Percentiles rank a stretch among this genome's conserved stretches.
phyloP scores from a whole-genome alignment of 768 basidiomycete species.

The Boletus edulis region DNA sequence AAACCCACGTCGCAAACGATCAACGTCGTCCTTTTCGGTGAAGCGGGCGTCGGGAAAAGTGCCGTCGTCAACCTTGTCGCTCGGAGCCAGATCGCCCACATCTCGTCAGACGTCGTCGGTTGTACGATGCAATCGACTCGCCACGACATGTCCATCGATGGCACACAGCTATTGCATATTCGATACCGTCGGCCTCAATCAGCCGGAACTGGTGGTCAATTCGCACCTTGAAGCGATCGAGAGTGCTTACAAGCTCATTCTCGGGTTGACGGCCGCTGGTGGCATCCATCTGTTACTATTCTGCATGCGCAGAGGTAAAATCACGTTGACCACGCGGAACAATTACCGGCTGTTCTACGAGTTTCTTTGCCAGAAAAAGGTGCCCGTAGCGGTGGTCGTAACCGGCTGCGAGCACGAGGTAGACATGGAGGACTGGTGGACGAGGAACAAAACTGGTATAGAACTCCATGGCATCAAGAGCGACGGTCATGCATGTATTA shows the following conservation, averaged over 20 bases:
- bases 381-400: background rate
- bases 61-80: conserved; percentile 1
- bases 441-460: background rate
- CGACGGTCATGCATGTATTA: background rate
- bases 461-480: background rate
- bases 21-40: background rate
- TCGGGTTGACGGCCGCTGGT: background rate
- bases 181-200: background rate
- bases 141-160: background rate
- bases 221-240: background rate
- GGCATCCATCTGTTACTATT: background rate
- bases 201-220: background rate
- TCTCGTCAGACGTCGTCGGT: background rate
- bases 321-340: background rate
- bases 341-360: background rate
- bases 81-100: background rate
- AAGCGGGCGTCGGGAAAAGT: conserved; percentile 2
- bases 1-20: background rate
- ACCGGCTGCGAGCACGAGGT: background rate
- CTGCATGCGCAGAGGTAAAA: background rate
- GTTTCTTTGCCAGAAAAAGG: background rate
- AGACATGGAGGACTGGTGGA: background rate
- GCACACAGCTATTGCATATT: background rate
- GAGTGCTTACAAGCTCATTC: background rate
- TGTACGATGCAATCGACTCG: background rate